Percentiles rank a stretch among this genome's conserved stretches.
These are phyloP conservation scores for Whalleya microplaca DNA, from an alignment of 2,329 filamentous ascomycete species.

Conservation along the genomic window DNA sequence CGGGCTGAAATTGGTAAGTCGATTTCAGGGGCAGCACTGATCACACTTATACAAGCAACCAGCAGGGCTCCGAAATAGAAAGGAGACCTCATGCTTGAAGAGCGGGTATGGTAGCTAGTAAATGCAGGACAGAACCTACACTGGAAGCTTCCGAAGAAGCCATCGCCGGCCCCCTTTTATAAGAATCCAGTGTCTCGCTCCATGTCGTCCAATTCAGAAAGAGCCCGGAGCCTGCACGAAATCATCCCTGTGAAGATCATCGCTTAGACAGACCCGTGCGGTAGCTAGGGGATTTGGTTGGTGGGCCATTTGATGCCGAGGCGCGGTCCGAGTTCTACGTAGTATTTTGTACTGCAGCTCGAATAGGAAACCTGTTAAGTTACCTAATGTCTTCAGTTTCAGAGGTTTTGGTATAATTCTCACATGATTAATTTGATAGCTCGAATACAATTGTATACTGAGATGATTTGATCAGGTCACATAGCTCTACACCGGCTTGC, in stretches of 20 bases:
- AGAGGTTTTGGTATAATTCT: too few relatives aligned
- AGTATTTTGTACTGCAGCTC: too few relatives aligned
- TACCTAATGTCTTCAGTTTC: too few relatives aligned
- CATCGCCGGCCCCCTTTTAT: conserved; percentile 5
- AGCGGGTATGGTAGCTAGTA: neutral
- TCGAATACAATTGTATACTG: too few relatives aligned
- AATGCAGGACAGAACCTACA: neutral
- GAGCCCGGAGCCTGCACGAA: neutral
- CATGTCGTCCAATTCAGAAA: neutral
- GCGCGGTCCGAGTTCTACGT: neutral
- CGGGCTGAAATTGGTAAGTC: conserved; percentile 31
- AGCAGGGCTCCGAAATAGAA: conserved; percentile 8
- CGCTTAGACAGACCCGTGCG: conserved; percentile 14
- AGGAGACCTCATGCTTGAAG: conserved; percentile 9
- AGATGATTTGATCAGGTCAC: too few relatives aligned
- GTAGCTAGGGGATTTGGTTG: conserved; percentile 9
- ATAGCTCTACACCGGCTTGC: too few relatives aligned
- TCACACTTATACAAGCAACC: conserved; percentile 4
- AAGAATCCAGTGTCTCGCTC: neutral
- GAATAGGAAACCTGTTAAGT: too few relatives aligned
- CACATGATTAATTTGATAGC: too few relatives aligned
- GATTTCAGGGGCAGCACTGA: conserved; percentile 12
- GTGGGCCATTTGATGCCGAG: conserved; percentile 13
- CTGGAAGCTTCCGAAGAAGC: neutral
- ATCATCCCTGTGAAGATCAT: conserved; percentile 10